These are phyloP conservation scores for Fraxinus greggii DNA, from an alignment of 305 asterid species.

Conservation along the genomic window DNA sequence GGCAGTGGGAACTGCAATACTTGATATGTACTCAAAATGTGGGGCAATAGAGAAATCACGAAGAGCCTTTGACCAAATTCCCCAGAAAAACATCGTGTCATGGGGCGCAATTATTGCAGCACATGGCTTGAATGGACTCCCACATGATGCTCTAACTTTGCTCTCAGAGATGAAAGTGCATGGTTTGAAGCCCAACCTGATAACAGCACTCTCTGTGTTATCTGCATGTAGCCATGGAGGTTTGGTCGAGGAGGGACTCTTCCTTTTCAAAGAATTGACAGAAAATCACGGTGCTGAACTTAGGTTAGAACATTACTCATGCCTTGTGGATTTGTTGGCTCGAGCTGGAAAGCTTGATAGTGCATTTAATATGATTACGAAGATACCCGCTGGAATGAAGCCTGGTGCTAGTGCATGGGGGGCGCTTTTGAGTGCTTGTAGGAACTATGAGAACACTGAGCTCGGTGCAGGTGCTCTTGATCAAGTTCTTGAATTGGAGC, in stretches of 20 bases:
- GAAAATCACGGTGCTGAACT: constrained; percentile 43
- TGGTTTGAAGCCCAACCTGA: constrained; percentile 61
- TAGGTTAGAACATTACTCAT: constrained; percentile 65
- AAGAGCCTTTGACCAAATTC: constrained; percentile 58
- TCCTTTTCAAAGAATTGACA: constrained; percentile 49
- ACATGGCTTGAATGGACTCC: constrained; percentile 70
- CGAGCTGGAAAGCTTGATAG: constrained; percentile 75
- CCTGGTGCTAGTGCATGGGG: constrained; percentile 83
- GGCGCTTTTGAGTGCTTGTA: constrained; percentile 76
- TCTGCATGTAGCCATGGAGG: constrained; percentile 96
- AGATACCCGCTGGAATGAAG: constrained; percentile 38
- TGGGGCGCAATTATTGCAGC: constrained; percentile 89
- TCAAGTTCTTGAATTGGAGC: constrained; percentile 67
- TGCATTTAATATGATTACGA: constrained; percentile 56
- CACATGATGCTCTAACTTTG: constrained; percentile 62
- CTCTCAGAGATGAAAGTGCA: constrained; percentile 59
- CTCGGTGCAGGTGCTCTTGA: constrained; percentile 41
- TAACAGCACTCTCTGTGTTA: constrained; percentile 60
- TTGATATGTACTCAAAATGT: constrained; percentile 82
- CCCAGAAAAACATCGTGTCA: constrained; percentile 52
- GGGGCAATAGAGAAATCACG: constrained; percentile 68
- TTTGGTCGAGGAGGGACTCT: constrained; percentile 68
- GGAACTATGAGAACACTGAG: constrained; percentile 50
- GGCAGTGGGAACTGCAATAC: constrained; percentile 71
- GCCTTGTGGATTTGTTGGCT: constrained; percentile 85